Evolutionary conservation across 352 stramenopile genomes (phyloP).

Genomic region (Halophytophthora batemanensis): DNA sequence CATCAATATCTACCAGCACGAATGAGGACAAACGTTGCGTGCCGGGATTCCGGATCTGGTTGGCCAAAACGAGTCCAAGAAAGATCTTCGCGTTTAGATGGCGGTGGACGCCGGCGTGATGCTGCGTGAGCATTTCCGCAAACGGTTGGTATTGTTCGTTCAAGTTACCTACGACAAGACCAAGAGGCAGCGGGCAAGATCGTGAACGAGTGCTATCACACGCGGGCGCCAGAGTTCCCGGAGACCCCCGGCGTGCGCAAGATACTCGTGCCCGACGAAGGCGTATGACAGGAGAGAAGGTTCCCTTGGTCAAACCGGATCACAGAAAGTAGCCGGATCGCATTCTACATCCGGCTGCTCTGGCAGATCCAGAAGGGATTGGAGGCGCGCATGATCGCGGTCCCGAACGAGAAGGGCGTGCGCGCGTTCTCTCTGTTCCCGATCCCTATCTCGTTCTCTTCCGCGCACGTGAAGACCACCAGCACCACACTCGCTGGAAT

Average conservation of each 20-base stretch:
- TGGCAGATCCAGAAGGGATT: constrained; percentile 6
- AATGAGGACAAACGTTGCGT: background rate
- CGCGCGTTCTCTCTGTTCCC: constrained; percentile 10
- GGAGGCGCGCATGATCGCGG: constrained; percentile 4
- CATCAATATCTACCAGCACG: constrained; percentile 6
- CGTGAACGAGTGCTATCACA: constrained; percentile 6
- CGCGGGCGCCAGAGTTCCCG: background rate
- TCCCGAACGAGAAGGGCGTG: constrained; percentile 8
- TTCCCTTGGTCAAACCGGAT: constrained; percentile 9
- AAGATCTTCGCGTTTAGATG: constrained; percentile 1
- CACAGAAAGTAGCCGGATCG: constrained; percentile 5
- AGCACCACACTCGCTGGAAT: constrained; percentile 7
- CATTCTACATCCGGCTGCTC: constrained; percentile 7
- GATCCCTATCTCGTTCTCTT: constrained; percentile 1
- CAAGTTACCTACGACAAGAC: background rate
- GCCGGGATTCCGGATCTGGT: constrained; percentile 5
- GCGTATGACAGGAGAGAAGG: constrained; percentile 2
- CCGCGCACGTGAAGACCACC: constrained; percentile 7
- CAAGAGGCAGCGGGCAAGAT: constrained; percentile 1
- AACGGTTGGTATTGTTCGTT: constrained; percentile 1
- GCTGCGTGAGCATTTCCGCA: constrained; percentile 7
- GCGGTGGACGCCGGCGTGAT: constrained; percentile 8
- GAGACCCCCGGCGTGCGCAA: constrained; percentile 1
- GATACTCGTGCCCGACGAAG: constrained; percentile 5
- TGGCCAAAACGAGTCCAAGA: background rate